phyloP scores from a whole-genome alignment of 2,329 filamentous ascomycete species.

The Daldinia sp. region DNA sequence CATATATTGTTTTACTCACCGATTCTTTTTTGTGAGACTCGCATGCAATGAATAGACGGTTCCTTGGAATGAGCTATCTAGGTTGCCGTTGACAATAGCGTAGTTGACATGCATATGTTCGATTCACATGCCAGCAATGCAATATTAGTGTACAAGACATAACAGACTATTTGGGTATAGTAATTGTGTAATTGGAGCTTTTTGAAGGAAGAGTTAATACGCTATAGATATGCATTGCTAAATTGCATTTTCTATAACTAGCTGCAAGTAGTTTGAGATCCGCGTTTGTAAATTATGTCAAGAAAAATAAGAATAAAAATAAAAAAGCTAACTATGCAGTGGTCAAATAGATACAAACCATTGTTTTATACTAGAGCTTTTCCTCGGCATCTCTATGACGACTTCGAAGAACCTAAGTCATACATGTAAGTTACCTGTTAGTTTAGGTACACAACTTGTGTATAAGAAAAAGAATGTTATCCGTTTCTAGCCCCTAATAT shows the following conservation, averaged over 20 bases:
- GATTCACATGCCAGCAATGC: conserved; percentile 26
- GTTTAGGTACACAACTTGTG: not conserved
- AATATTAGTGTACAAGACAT: conserved; percentile 27
- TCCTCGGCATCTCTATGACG: conserved; percentile 21
- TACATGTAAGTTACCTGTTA: not conserved
- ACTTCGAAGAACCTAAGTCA: conserved; percentile 1
- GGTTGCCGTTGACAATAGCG: conserved; percentile 16
- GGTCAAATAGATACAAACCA: not conserved
- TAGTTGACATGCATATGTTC: conserved; percentile 17
- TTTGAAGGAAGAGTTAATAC: not conserved
- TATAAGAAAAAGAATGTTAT: not conserved
- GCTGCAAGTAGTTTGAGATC: conserved; percentile 1
- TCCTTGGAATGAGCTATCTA: conserved; percentile 23
- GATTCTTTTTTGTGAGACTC: conserved; percentile 8
- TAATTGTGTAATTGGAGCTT: not conserved
- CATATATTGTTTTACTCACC: not conserved
- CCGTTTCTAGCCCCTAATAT: not conserved
- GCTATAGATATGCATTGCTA: not conserved
- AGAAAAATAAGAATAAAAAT: not conserved
- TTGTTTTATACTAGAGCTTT: conserved; percentile 6
- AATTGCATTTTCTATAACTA: not conserved
- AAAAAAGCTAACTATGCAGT: not conserved
- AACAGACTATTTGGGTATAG: conserved; percentile 23
- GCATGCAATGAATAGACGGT: conserved; percentile 7
- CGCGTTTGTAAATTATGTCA: not conserved